phyloP scores from a whole-genome alignment of 148 eudicot genomes.

The Silene uniflora region DNA sequence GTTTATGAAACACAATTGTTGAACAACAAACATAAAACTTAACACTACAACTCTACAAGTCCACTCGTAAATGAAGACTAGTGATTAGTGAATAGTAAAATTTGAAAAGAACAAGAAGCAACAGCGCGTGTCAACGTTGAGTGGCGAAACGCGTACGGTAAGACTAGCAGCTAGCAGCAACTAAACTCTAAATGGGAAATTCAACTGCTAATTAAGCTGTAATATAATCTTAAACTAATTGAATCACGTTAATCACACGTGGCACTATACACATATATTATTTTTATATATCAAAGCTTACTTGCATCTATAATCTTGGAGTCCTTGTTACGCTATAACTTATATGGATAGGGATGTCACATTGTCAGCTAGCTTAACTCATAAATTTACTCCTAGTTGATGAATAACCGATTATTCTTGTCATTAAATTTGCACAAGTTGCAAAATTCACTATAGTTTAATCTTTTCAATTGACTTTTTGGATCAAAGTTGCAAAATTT shows the following conservation, averaged over 20 bases:
- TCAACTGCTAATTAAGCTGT: constrained; percentile 12
- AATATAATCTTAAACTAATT: background rate
- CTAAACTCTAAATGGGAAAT: constrained; percentile 5
- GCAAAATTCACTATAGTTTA: no score
- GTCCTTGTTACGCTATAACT: no score
- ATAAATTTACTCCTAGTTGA: no score
- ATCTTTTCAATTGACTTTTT: no score
- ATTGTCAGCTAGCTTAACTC: no score
- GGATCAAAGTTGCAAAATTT: no score
- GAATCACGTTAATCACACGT: constrained; percentile 28
- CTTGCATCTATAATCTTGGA: background rate
- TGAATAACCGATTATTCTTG: no score
- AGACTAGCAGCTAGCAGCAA: constrained; percentile 3
- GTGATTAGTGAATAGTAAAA: background rate
- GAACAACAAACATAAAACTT: background rate
- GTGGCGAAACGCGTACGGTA: constrained; percentile 25
- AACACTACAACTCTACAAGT: background rate
- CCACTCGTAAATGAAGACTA: constrained; percentile 3
- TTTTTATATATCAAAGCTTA: background rate
- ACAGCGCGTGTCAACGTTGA: constrained; percentile 19
- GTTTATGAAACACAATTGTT: background rate
- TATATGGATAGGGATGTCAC: no score
- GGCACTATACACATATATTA: background rate
- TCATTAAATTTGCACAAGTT: no score
- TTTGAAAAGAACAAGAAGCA: background rate